Conservation (phyloP, 2,329 filamentous ascomycete species). For the Coniosporium tulheliwenetii region DNA sequence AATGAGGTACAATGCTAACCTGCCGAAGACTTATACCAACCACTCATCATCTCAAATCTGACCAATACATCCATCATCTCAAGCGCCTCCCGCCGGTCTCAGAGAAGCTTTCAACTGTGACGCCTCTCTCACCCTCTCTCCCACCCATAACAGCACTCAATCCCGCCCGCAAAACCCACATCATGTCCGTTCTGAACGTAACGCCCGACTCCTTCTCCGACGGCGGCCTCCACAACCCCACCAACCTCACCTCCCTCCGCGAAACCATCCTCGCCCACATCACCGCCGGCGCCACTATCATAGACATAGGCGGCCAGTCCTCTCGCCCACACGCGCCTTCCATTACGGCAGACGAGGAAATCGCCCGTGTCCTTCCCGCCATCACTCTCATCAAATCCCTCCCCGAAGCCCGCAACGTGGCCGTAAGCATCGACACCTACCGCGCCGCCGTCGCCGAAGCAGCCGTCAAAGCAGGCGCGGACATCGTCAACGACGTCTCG, state of each 20-base stretch:
- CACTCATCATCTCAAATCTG: constrained; percentile 11
- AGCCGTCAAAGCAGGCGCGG: constrained; percentile 63
- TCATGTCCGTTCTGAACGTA: constrained; percentile 92
- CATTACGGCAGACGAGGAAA: constrained; percentile 58
- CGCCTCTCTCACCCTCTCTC: constrained; percentile 22
- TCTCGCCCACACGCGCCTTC: constrained; percentile 63
- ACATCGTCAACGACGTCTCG: constrained; percentile 91
- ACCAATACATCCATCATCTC: constrained; percentile 13
- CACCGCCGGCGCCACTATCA: constrained; percentile 57
- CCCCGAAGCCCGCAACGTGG: constrained; percentile 45
- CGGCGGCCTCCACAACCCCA: constrained; percentile 48
- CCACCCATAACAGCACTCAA: constrained; percentile 43
- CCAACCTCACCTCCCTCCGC: constrained; percentile 33
- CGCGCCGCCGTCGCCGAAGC: constrained; percentile 66
- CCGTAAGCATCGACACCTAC: constrained; percentile 87
- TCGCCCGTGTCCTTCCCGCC: constrained; percentile 62
- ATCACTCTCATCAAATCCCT: constrained; percentile 56
- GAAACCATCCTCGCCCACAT: constrained; percentile 46
- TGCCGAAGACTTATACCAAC: constrained; percentile 24
- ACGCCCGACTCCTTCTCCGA: constrained; percentile 97
- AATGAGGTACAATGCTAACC: constrained; percentile 2
- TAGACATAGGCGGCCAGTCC: constrained; percentile 89
- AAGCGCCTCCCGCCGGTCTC: constrained; percentile 17
- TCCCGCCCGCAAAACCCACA: constrained; percentile 44
- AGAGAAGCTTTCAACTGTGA: constrained; percentile 21